These are phyloP conservation scores for Alloteropsis angusta DNA, from an alignment of 202 grass and related monocot species.

Conservation along the genomic window DNA sequence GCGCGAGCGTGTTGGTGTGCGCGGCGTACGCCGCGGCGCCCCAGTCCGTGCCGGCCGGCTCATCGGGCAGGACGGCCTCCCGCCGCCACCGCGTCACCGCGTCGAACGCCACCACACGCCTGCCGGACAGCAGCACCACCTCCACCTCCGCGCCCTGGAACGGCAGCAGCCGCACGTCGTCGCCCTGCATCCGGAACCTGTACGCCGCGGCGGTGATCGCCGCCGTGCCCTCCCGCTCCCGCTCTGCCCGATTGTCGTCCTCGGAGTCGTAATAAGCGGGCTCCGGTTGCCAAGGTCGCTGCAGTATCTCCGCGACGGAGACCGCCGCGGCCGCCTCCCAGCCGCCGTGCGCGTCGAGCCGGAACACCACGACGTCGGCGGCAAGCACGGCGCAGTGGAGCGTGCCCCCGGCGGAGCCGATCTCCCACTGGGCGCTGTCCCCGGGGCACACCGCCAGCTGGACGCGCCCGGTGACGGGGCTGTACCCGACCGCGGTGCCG, in stretches of 20 bases:
- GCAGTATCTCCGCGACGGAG: constrained; percentile 15
- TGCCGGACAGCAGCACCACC: constrained; percentile 19
- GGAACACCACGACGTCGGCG: not conserved
- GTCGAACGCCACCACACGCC: constrained; percentile 36
- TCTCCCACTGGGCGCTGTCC: constrained; percentile 25
- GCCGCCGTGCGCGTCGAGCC: not conserved
- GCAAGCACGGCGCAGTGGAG: constrained; percentile 34
- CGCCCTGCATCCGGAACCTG: not conserved
- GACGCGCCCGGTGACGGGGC: not conserved
- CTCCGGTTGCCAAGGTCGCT: not conserved
- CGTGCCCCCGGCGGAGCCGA: constrained; percentile 13
- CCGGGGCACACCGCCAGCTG: constrained; percentile 7
- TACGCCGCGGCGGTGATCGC: not conserved
- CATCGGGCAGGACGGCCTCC: not conserved
- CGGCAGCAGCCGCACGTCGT: constrained; percentile 30
- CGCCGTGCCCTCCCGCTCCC: not conserved
- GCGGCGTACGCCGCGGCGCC: constrained; percentile 16
- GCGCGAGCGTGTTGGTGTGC: constrained; percentile 61
- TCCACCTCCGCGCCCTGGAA: constrained; percentile 42
- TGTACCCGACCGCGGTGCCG: constrained; percentile 41
- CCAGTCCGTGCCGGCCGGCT: not conserved
- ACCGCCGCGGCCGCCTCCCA: constrained; percentile 27
- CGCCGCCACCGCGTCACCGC: constrained; percentile 14
- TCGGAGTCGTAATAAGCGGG: not conserved
- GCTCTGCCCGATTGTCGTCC: not conserved